Evolutionary conservation across 768 basidiomycete species (phyloP).

Genomic region (Lyophyllum decastes): DNA sequence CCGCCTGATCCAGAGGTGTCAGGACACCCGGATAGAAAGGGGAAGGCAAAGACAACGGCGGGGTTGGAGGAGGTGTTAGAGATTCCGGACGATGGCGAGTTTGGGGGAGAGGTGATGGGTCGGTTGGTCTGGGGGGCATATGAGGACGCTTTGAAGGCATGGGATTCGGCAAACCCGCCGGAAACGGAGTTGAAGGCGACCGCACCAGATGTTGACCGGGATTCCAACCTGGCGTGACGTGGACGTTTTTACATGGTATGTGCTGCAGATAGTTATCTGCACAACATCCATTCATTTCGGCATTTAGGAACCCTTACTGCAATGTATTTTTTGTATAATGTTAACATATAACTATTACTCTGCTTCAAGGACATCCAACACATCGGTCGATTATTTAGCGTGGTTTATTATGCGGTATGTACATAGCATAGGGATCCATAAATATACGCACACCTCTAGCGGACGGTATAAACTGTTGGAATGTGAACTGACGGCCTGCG

Average conservation of each 20-base stretch:
- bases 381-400: not conserved
- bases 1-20: slow-evolving; percentile 16
- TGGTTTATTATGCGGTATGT: not conserved
- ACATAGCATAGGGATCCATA: not conserved
- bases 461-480: too few relatives aligned
- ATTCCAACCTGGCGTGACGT: not conserved
- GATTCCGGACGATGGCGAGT: slow-evolving; percentile 64
- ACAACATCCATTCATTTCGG: not conserved
- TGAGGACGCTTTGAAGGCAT: slow-evolving; percentile 63
- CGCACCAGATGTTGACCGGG: slow-evolving; percentile 15
- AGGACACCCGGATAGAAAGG: slow-evolving; percentile 27
- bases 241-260: slow-evolving; percentile 7
- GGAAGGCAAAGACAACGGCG: slow-evolving; percentile 23
- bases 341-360: too few relatives aligned
- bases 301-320: not conserved
- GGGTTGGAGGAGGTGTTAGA: slow-evolving; percentile 34
- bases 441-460: too few relatives aligned
- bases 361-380: too few relatives aligned
- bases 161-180: slow-evolving; percentile 52
- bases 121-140: slow-evolving; percentile 77
- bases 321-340: not conserved
- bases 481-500: too few relatives aligned
- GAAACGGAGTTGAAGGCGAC: slow-evolving; percentile 7
- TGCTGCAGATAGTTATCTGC: not conserved
- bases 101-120: slow-evolving; percentile 68